phyloP scores from a whole-genome alignment of 106 monocot species.

The Dendrobium huoshanense region DNA sequence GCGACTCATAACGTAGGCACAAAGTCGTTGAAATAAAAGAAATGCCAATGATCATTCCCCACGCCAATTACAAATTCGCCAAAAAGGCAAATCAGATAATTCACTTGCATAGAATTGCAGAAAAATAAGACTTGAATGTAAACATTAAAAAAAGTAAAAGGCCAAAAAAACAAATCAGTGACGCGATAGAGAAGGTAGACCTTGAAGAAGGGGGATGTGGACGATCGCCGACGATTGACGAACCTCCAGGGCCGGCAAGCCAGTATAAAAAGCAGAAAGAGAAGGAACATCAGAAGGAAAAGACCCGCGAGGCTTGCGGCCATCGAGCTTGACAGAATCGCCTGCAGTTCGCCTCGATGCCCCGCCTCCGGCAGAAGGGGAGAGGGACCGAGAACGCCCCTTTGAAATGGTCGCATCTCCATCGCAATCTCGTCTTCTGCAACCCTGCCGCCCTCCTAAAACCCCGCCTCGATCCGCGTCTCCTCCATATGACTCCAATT shows the following conservation, averaged over 20 bases:
- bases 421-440: neutral
- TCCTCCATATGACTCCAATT: no score
- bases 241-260: slow-evolving; percentile 35
- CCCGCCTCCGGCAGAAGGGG: neutral
- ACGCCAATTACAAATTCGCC: neutral
- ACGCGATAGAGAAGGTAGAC: neutral
- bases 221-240: slow-evolving; percentile 4
- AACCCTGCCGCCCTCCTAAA: neutral
- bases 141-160: neutral
- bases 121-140: neutral
- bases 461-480: no score
- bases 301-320: neutral
- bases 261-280: slow-evolving; percentile 21
- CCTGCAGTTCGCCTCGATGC: neutral
- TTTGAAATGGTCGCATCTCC: slow-evolving; percentile 23
- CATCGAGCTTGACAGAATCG: slow-evolving; percentile 6
- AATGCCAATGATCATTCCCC: neutral
- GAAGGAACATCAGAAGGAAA: slow-evolving; percentile 16
- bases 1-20: neutral
- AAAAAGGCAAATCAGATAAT: neutral
- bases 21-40: neutral
- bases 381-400: slow-evolving; percentile 5
- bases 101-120: neutral
- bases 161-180: neutral
- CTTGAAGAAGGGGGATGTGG: neutral